These are phyloP conservation scores for Sphenostylis stenocarpa DNA, from an alignment of 306 rosid species.

Conservation along the genomic window DNA sequence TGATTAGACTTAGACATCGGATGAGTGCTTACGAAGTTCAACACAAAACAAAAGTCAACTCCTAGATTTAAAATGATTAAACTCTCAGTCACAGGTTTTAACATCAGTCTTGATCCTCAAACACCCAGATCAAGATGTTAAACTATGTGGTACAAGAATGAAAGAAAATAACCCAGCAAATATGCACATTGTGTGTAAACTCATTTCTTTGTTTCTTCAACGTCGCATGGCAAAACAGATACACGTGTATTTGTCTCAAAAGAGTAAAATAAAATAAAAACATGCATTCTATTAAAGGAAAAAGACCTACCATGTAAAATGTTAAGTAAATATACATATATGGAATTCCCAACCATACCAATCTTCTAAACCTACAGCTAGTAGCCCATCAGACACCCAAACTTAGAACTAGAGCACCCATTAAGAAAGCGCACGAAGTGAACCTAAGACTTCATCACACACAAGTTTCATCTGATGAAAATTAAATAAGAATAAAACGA, in stretches of 20 bases:
- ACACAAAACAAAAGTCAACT: background rate
- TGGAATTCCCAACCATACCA: background rate
- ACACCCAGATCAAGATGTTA: background rate
- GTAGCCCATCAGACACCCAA: background rate
- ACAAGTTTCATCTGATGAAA: background rate
- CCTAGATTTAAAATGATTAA: background rate
- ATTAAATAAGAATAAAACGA: background rate
- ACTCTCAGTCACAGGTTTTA: background rate
- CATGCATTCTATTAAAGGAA: background rate
- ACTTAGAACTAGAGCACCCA: background rate
- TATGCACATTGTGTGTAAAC: background rate
- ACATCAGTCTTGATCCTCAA: background rate
- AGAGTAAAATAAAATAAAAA: background rate
- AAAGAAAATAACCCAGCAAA: background rate
- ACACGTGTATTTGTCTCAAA: background rate
- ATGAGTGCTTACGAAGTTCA: background rate
- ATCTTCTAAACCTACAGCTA: background rate
- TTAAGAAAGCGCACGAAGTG: background rate
- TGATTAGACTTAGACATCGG: background rate
- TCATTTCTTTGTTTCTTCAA: background rate
- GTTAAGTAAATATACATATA: background rate
- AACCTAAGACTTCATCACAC: background rate
- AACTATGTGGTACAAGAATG: background rate
- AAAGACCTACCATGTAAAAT: background rate
- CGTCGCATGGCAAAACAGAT: constrained; percentile 4